Evolutionary conservation across 768 basidiomycete genomes (phyloP).

Genomic region (Russula abietina): DNA sequence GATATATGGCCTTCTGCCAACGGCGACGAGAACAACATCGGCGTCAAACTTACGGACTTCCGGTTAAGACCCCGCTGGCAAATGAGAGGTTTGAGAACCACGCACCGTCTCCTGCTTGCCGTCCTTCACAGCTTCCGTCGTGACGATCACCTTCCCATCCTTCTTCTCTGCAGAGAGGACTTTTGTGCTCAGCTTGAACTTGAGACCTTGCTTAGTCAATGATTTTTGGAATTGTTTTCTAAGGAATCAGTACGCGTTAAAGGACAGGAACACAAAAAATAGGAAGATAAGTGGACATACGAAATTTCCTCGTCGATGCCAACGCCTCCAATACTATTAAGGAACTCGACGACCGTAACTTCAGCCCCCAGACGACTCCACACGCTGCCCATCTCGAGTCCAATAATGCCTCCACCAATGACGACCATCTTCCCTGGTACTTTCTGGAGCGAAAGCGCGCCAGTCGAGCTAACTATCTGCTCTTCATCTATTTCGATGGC

Average conservation of each 20-base stretch:
- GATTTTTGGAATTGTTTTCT: slow-evolving; percentile 94
- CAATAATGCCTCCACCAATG: slow-evolving; percentile 97
- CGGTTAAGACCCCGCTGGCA: not conserved
- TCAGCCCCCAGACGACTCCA: slow-evolving; percentile 96
- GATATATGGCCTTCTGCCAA: slow-evolving; percentile 90
- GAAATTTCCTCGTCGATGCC: slow-evolving; percentile 95
- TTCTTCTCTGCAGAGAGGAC: slow-evolving; percentile 84
- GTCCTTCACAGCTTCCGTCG: slow-evolving; percentile 89
- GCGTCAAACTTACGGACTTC: too few relatives aligned
- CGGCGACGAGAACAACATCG: slow-evolving; percentile 90
- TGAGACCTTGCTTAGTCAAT: slow-evolving; percentile 87
- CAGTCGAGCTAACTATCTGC: slow-evolving; percentile 93
- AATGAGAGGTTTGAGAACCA: not conserved
- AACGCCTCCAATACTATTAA: slow-evolving; percentile 83
- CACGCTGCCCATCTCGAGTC: slow-evolving; percentile 94
- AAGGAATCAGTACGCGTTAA: slow-evolving; percentile 5
- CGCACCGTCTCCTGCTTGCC: slow-evolving; percentile 84
- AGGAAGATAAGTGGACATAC: slow-evolving; percentile 42
- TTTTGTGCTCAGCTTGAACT: slow-evolving; percentile 97
- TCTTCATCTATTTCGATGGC: slow-evolving; percentile 92
- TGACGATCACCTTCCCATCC: slow-evolving; percentile 76
- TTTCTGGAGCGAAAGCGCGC: slow-evolving; percentile 79
- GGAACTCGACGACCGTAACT: slow-evolving; percentile 95
- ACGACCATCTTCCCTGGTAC: slow-evolving; percentile 97
- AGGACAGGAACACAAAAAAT: slow-evolving; percentile 19